Evolutionary conservation across 345 rosid species (phyloP).

Genomic region (Diplotaxis tenuifolia): DNA sequence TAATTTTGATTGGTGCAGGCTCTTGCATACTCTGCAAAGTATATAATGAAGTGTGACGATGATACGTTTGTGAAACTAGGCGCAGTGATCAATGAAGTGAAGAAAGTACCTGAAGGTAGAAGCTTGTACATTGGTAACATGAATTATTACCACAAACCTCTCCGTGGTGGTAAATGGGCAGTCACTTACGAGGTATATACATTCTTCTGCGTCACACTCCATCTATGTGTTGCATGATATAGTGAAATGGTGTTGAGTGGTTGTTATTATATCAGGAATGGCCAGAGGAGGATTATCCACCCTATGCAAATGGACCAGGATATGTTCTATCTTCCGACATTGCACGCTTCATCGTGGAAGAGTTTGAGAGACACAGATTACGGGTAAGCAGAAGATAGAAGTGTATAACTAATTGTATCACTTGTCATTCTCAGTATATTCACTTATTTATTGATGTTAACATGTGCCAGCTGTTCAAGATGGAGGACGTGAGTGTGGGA

Average conservation of each 20-base stretch:
- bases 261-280: conserved; percentile 64
- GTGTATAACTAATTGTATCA: background rate
- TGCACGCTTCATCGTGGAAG: conserved; percentile 61
- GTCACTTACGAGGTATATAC: conserved; percentile 88
- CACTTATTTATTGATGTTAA: background rate
- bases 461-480: conserved; percentile 76
- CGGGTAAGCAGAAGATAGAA: conserved; percentile 47
- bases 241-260: too few species aligned
- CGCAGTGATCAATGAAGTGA: conserved; percentile 62
- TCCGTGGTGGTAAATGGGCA: conserved; percentile 95
- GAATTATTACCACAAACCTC: conserved; percentile 85
- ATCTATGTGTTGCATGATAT: too few species aligned
- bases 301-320: conserved; percentile 95
- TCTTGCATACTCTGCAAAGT: conserved; percentile 58
- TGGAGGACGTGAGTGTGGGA: conserved; percentile 99
- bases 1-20: conserved; percentile 46
- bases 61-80: conserved; percentile 89
- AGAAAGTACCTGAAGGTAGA: conserved; percentile 52
- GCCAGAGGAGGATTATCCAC: conserved; percentile 96
- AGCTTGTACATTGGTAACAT: conserved; percentile 86
- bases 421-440: background rate
- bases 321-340: conserved; percentile 80
- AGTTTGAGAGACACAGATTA: conserved; percentile 75
- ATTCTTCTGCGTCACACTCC: too few species aligned
- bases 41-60: conserved; percentile 89